Evolutionary conservation across 2,329 filamentous ascomycete species (phyloP), one percentile per base, ranked within the genome.

Genomic region (Paecilomyces sp.): DNA sequence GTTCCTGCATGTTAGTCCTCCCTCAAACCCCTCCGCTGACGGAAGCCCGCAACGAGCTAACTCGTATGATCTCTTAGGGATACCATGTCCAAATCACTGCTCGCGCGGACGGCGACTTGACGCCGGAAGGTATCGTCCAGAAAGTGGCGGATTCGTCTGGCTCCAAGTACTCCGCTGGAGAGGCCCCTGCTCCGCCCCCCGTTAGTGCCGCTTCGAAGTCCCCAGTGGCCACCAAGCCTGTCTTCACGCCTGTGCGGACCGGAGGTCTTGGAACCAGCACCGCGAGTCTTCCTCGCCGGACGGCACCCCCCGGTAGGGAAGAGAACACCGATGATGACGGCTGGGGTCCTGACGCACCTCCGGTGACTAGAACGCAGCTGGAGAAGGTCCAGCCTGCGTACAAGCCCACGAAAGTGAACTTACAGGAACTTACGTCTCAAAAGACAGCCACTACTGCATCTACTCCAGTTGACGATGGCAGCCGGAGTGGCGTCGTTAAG

Each of bases 21-120:
- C 52, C 57, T 31, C n/a, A 11, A 30, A 52, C 28, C 51, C 3
- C 12, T 51, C 3, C 18, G n/a, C 36, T 31, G 25, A n/a, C 51
- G 52, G 15, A 24, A 15, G 34, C 15, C 25, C 13, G 8, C 31
- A 3, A 15, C 58, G 11, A 31, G 2, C 55, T 59, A 58, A 63
- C 60, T 60, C 31, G 63, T 54, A 33, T 22, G 61, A 30, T 36
- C 57, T 55, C 50, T 13, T 66, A 86, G 83, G 92, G 94, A 66
- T 99, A 97, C 75, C 94, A 99, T 74, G 92, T 99, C 61, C 93
- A 99, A 79, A 90, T 99, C 68, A 97, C 92, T 57, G 94, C 94
- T 61, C 90, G 94, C 62, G 95, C 92, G 63, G 91, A 96, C 63
- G 85, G 85, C 70, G 92, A 97, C 71, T 85, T 99, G 63, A 91